phyloP scores from a whole-genome alignment of 2,329 filamentous ascomycete genomes.

The Ceratocystis eucalypticola region DNA sequence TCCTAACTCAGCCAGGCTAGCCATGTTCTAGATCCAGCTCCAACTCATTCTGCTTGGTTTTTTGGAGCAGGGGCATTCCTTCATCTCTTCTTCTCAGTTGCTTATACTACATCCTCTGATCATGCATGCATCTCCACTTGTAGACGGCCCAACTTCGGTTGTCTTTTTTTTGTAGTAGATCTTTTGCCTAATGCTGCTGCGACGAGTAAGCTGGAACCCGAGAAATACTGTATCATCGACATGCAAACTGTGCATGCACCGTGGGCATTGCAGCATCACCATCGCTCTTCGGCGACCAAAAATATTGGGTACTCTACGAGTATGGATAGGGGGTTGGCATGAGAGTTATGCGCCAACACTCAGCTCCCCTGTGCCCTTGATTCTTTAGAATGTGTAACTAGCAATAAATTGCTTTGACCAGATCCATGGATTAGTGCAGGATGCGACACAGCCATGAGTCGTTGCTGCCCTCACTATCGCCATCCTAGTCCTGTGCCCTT shows the following conservation, averaged over 20 bases:
- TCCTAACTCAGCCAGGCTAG: neutral
- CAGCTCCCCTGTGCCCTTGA: too few species aligned
- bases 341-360: neutral
- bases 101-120: neutral
- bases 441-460: neutral
- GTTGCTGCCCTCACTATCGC: neutral
- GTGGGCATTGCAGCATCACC: neutral
- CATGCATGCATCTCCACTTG: neutral
- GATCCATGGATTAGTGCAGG: too few species aligned
- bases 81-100: neutral
- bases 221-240: neutral
- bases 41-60: neutral
- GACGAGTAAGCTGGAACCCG: neutral
- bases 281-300: neutral
- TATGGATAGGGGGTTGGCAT: neutral
- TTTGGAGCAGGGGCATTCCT: neutral
- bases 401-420: too few species aligned
- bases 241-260: neutral
- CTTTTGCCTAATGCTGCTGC: neutral
- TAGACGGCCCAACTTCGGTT: constrained; percentile 1
- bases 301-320: neutral
- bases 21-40: neutral
- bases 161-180: neutral
- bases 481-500: neutral
- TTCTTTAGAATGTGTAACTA: too few species aligned